A percentile compares a stretch with the other conserved stretches of the same genome.
Evolutionary conservation across 768 basidiomycete species (phyloP).

Genomic region (Rhodotorula sphaerocarpa): DNA sequence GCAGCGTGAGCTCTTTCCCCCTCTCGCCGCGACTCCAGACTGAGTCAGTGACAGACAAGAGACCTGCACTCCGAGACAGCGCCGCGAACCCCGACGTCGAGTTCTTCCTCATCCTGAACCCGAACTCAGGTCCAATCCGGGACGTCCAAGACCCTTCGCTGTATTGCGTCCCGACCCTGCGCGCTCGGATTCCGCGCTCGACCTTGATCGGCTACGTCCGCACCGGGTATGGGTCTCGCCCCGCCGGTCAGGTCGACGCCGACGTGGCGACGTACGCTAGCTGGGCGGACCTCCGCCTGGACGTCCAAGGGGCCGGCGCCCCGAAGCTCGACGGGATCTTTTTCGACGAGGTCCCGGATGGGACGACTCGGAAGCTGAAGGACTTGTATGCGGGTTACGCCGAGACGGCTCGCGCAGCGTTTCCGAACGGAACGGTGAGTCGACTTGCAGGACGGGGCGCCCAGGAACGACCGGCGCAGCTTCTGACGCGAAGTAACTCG

Average conservation of each 20-base stretch:
- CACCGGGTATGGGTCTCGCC: not conserved
- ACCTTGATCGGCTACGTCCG: conserved; percentile 18
- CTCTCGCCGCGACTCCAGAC: too few relatives aligned
- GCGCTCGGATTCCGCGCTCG: not conserved
- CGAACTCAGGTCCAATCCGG: conserved; percentile 2
- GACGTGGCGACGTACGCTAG: not conserved
- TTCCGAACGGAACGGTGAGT: not conserved
- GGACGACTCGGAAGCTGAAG: not conserved
- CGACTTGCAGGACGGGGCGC: too few relatives aligned
- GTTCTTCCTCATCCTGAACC: conserved; percentile 16
- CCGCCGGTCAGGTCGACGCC: not conserved
- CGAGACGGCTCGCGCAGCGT: not conserved
- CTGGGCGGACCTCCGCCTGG: not conserved
- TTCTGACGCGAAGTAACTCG: not conserved
- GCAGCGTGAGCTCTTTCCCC: conserved; percentile 1
- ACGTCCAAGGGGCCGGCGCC: not conserved
- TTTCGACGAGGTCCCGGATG: conserved; percentile 3
- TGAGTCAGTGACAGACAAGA: too few relatives aligned
- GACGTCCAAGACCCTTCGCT: conserved; percentile 10
- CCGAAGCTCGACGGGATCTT: conserved; percentile 14
- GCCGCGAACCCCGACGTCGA: not conserved
- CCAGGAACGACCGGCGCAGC: not conserved
- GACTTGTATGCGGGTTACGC: not conserved
- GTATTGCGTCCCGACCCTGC: conserved; percentile 17
- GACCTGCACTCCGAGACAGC: not conserved